Percentiles rank a stretch among this genome's conserved stretches.
phyloP scores from a whole-genome alignment of 768 basidiomycete genomes.

The Lactarius pseudohatsudake region DNA sequence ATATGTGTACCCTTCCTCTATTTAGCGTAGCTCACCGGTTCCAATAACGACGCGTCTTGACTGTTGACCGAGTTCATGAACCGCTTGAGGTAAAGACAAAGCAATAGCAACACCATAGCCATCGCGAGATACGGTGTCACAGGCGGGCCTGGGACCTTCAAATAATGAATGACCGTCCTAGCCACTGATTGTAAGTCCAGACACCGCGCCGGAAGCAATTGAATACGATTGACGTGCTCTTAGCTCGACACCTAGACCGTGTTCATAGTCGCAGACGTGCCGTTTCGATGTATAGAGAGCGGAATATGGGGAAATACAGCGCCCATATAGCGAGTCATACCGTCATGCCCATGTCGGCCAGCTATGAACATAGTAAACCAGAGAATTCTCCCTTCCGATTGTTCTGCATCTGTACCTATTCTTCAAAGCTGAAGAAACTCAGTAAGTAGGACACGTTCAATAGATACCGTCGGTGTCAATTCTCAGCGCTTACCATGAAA shows the following conservation, averaged over 20 bases:
- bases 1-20: neutral
- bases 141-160: no score
- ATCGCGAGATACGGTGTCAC: neutral
- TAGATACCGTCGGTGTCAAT: no score
- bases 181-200: no score
- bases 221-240: no score
- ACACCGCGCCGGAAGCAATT: no score
- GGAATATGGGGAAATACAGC: no score
- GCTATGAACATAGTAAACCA: neutral
- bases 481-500: no score
- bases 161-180: neutral
- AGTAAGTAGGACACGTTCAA: no score
- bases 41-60: neutral
- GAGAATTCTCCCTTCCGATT: neutral
- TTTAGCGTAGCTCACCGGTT: neutral
- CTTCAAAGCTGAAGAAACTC: neutral
- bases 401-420: neutral
- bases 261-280: no score
- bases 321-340: neutral
- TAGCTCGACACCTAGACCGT: no score
- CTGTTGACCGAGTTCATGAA: neutral
- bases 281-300: no score
- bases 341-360: neutral
- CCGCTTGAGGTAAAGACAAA: neutral
- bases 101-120: neutral